These are phyloP conservation scores for Chaetomium tenue DNA, from an alignment of 495 filamentous ascomycete species.

Conservation along the genomic window DNA sequence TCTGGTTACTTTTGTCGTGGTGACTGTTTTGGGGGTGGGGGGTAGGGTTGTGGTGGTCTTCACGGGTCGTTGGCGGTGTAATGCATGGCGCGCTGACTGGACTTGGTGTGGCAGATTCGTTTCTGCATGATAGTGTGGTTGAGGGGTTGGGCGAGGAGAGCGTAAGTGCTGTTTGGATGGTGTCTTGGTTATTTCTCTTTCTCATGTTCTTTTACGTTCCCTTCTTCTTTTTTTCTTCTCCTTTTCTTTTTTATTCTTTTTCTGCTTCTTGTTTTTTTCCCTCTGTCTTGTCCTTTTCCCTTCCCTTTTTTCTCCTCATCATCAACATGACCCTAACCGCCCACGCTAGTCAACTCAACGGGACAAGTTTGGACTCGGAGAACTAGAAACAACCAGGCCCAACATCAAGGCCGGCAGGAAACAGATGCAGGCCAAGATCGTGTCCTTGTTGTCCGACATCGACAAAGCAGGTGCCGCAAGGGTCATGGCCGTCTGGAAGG, in stretches of 20 bases:
- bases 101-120: constrained; percentile 2
- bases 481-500: not conserved
- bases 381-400: constrained; percentile 3
- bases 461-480: constrained; percentile 12
- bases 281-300: too few species aligned
- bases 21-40: too few species aligned
- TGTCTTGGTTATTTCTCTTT: not conserved
- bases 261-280: too few species aligned
- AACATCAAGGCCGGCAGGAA: constrained; percentile 11
- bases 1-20: too few species aligned
- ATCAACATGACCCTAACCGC: not conserved
- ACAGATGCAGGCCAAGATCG: constrained; percentile 18
- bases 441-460: not conserved
- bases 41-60: too few species aligned
- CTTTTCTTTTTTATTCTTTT: too few species aligned
- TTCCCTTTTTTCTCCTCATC: too few species aligned
- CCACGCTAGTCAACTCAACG: not conserved
- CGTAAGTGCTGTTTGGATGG: not conserved
- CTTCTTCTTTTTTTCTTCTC: not conserved
- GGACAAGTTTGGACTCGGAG: constrained; percentile 14
- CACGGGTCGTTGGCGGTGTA: too few species aligned
- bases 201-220: too few species aligned
- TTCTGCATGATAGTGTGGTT: constrained; percentile 12
- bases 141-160: not conserved
- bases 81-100: too few species aligned